Base-by-base conservation (phyloP, 2,329 filamentous ascomycete species). In the Fusarium musae region DNA sequence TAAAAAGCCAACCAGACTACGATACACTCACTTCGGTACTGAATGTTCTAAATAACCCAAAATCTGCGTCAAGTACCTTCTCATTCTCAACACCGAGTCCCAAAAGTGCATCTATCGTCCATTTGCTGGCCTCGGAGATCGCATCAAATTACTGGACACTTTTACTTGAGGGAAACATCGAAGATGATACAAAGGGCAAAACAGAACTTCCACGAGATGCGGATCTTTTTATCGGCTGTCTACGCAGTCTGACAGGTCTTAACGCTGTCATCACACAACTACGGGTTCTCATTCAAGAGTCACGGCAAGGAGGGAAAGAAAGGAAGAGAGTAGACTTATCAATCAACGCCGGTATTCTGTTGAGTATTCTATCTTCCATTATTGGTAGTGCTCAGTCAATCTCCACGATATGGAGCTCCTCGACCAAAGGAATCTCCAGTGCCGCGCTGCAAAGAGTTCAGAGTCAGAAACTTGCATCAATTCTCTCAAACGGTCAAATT, bases 61-160 rank as follows among this genome's bases (percentile, higher is more conserved):
- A 70, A n/a, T 57, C 66, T 47, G 53, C 49, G 3, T 43, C 75
- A 5, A 67, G 70, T 21, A 47, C 62, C 10, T 80, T 82, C 59
- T 70, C 66, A 21, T 64, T 82, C 15, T 77, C 77, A 15, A 59
- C 66, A 6, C 91, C 94, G 7, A 88, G 88, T 37, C 91, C 95
- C 3, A 84, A 90, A 69, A 89, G 91, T 63, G 91, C 94, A 26
- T 93, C 95, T 75, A 89, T 98, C 37, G 85, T 96, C 59, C 91
- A 95, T 78, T 84, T 89, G 6, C 83, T 99, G 40, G 90, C 97
- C 66, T 91, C 88, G 21, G 89, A 91, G 37, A 95, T 93, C 32
- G 85, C 94, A 12, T 93, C 93, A 3, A 93, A 95, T 78, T 97
- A 96, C 82, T 98, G 96, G 96, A 79, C 85, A 6, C 77, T 90